Conservation (phyloP, 495 filamentous ascomycete genomes). For the Penicillium goetzii region DNA sequence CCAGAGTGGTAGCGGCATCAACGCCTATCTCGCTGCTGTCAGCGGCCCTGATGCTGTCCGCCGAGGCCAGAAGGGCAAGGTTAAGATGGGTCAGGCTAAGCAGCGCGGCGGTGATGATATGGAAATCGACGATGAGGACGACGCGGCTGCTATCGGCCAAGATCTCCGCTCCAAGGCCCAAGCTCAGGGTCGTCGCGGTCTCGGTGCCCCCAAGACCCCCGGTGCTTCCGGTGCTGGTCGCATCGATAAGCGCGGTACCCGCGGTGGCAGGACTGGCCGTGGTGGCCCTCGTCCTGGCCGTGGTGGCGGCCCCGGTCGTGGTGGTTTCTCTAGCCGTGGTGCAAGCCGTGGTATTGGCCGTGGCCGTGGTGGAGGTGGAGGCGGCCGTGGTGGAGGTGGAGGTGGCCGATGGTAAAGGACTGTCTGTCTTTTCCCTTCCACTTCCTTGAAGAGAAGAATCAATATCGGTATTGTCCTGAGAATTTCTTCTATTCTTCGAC, state of each 20-base stretch:
- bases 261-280: conserved; percentile 32
- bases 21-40: conserved; percentile 91
- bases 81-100: conserved; percentile 78
- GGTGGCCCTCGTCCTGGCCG: conserved; percentile 22
- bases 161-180: conserved; percentile 27
- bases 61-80: conserved; percentile 78
- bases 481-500: neutral
- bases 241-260: conserved; percentile 43
- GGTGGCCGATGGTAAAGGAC: neutral
- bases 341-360: conserved; percentile 8
- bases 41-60: conserved; percentile 80
- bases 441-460: neutral
- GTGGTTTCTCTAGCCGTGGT: conserved; percentile 19
- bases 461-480: neutral
- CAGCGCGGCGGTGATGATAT: conserved; percentile 64
- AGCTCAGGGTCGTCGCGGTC: conserved; percentile 43
- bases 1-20: conserved; percentile 61
- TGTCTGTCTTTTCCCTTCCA: neutral
- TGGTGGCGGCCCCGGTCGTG: conserved; percentile 24
- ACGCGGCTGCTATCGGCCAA: conserved; percentile 32
- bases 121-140: conserved; percentile 64
- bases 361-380: neutral
- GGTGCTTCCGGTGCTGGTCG: conserved; percentile 44
- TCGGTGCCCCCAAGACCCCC: conserved; percentile 51
- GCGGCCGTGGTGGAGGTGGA: conserved; percentile 8